Conservation (phyloP, 805 yeast species). For the Candida peoriensis region DNA sequence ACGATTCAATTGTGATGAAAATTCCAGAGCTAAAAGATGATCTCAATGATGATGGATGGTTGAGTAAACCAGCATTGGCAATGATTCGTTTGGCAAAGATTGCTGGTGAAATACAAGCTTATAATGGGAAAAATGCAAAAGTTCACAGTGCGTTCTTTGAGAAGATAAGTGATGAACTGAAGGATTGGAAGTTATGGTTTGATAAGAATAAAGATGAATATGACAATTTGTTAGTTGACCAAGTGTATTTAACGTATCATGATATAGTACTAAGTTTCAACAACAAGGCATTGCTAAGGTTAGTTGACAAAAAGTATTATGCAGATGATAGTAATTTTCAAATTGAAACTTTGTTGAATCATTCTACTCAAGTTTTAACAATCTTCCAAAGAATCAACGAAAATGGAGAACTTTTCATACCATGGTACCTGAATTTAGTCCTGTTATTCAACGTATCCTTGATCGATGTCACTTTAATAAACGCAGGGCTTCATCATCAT, state of each 20-base stretch:
- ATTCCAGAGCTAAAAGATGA: conserved; percentile 21
- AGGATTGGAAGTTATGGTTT: conserved; percentile 17
- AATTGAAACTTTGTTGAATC: conserved; percentile 24
- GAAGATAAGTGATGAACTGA: conserved; percentile 12
- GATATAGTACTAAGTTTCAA: conserved; percentile 16
- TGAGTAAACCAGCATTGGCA: conserved; percentile 40
- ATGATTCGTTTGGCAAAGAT: conserved; percentile 39
- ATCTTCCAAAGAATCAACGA: conserved; percentile 27
- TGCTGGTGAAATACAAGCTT: conserved; percentile 32
- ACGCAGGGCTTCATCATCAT: conserved; percentile 32
- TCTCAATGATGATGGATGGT: conserved; percentile 37
- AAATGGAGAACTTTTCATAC: conserved; percentile 30
- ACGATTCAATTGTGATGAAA: conserved; percentile 31
- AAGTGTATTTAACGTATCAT: conserved; percentile 19
- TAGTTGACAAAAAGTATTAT: conserved; percentile 12
- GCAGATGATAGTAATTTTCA: conserved; percentile 19
- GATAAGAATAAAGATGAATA: conserved; percentile 9
- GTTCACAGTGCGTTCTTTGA: conserved; percentile 19
- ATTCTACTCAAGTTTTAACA: conserved; percentile 28
- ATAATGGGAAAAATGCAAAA: conserved; percentile 4
- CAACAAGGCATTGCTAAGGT: conserved; percentile 14
- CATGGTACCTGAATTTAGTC: conserved; percentile 49
- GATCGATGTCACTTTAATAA: conserved; percentile 35
- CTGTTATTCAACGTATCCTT: conserved; percentile 42
- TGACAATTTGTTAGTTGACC: conserved; percentile 16